phyloP scores from a whole-genome alignment of 179 eudicot genomes.

The Pouteria campechiana region DNA sequence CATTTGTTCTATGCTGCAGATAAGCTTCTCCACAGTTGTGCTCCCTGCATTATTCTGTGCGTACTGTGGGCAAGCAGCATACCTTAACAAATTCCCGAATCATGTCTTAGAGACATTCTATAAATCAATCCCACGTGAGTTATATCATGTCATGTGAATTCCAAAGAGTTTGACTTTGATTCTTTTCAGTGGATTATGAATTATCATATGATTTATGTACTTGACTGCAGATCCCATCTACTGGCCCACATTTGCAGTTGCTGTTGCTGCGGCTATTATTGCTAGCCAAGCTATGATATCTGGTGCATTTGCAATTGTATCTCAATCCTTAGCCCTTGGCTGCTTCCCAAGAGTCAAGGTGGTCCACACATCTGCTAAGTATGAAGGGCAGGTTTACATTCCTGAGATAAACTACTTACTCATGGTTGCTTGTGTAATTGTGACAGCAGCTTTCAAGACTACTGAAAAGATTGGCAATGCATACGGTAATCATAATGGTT shows the following conservation, averaged over 20 bases:
- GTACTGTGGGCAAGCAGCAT: constrained; percentile 25
- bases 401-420: constrained; percentile 34
- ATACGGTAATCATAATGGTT: constrained; percentile 33
- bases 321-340: constrained; percentile 22
- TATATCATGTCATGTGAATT: too few species aligned
- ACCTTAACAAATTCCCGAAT: constrained; percentile 13
- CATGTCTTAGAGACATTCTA: constrained; percentile 16
- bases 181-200: too few species aligned
- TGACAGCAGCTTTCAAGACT: constrained; percentile 23
- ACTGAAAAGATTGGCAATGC: constrained; percentile 33
- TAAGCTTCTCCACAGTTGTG: constrained; percentile 20
- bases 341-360: constrained; percentile 39
- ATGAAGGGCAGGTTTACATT: constrained; percentile 41
- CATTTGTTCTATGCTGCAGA: constrained; percentile 2
- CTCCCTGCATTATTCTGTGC: constrained; percentile 18
- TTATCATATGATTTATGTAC: too few species aligned
- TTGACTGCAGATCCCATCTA: constrained; percentile 23
- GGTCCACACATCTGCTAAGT: constrained; percentile 30
- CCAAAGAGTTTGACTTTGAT: too few species aligned
- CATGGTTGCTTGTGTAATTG: constrained; percentile 27
- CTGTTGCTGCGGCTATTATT: constrained; percentile 30
- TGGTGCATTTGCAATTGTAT: constrained; percentile 25
- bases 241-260: constrained; percentile 35
- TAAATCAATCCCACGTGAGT: constrained; percentile 18
- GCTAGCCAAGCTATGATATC: constrained; percentile 45